Evolutionary conservation across 2,329 filamentous ascomycete species (phyloP).

Genomic region (Macrophomina phaseolina): DNA sequence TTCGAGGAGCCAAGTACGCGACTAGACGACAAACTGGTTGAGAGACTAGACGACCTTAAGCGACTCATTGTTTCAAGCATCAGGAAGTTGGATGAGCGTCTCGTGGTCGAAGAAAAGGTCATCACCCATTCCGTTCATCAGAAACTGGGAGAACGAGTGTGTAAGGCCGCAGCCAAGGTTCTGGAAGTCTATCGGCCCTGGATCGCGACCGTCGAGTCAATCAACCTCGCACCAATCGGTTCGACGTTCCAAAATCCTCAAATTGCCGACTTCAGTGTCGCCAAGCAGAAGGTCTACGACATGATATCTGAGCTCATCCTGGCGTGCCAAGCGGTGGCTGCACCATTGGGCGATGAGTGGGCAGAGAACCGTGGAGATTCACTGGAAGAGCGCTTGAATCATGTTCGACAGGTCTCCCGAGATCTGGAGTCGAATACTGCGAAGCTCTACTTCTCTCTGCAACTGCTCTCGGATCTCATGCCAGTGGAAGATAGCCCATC

Average conservation of each 20-base stretch:
- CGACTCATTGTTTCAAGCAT: constrained; percentile 84
- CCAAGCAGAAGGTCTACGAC: constrained; percentile 94
- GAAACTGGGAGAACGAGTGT: constrained; percentile 81
- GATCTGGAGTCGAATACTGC: constrained; percentile 86
- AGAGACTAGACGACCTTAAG: constrained; percentile 84
- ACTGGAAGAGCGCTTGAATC: constrained; percentile 82
- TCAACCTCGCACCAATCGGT: constrained; percentile 81
- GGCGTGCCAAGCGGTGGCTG: constrained; percentile 88
- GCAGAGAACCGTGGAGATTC: constrained; percentile 88
- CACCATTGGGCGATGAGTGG: constrained; percentile 94
- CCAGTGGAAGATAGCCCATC: constrained; percentile 48
- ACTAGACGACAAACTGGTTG: constrained; percentile 78
- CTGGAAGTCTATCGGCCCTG: constrained; percentile 89
- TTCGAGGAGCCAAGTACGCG: constrained; percentile 80
- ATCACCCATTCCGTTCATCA: constrained; percentile 80
- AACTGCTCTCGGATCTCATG: constrained; percentile 83
- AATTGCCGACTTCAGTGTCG: constrained; percentile 81
- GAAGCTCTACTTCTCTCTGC: constrained; percentile 85
- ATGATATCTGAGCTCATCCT: constrained; percentile 87
- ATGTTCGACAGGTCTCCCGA: constrained; percentile 76
- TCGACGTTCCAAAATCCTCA: constrained; percentile 83
- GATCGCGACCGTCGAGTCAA: constrained; percentile 87
- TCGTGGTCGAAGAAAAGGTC: constrained; percentile 79
- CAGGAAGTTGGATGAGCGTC: constrained; percentile 83
- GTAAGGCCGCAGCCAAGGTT: constrained; percentile 76